Evolutionary conservation across 2,329 filamentous ascomycete genomes (phyloP), one percentile per base, ranked within the genome.

Genomic region (Ascochyta viciae-villosae): DNA sequence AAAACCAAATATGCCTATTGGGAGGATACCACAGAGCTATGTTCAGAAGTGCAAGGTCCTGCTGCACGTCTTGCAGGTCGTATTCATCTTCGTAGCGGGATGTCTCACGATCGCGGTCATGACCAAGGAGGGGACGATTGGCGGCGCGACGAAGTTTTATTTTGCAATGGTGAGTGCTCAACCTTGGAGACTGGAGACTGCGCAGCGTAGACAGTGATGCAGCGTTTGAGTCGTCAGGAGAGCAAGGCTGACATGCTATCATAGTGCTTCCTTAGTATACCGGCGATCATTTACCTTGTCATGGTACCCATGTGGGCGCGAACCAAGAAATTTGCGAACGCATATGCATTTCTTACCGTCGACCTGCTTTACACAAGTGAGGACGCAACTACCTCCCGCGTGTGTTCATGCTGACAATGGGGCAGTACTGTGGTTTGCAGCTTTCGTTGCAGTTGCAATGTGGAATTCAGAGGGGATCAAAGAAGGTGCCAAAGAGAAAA

Each of bases 221-320:
- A 7, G 19, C 24, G 29, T 35, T 37, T 15, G 37, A 13, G 16
- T 29, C 15, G 6, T 23, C 4, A 6, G 45, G 53, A 38, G 22
- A 42, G 45, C 40, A 48, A 57, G 51, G 57, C 67, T 71, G 42
- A 72, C 55, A 40, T 26, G 22, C 22, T 15, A 16, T 13, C 12
- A 40, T 39, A 87, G 85, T 87, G 85, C 69, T 87, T 84, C 78
- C 71, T 87, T 60, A 82, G 81, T 38, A 77, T 85, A 38, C 85
- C 85, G 12, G 82, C 82, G 26, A 75, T 87, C 33, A 77, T 87
- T 54, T 88, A 87, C 70, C 82, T 86, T 50, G 78, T 82, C 41
- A 84, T 84, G 70, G 82, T 85, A 4, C 85, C 85, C 5, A 83
- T 85, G 76, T 87, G 84, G 82, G 80, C 80, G 23, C 82, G 85